A percentile compares a stretch with the other conserved stretches of the same genome.
phyloP scores from a whole-genome alignment of 495 filamentous ascomycete genomes.

The Copromyces sp. region DNA sequence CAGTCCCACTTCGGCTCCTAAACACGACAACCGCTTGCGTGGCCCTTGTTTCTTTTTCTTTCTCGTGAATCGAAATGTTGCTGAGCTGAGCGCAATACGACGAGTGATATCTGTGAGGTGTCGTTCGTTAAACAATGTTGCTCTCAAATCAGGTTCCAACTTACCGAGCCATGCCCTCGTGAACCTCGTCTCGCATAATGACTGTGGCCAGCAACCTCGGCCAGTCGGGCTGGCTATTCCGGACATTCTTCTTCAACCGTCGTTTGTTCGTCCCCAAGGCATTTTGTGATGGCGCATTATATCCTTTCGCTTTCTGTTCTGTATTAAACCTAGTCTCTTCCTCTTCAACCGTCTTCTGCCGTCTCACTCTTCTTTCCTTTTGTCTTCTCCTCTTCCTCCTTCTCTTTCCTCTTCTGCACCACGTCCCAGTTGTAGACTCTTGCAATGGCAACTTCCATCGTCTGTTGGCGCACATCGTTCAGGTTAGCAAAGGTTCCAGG shows the following conservation, averaged over 20 bases:
- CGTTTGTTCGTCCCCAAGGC: not conserved
- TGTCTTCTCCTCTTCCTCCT: constrained; percentile 49
- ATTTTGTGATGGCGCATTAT: not conserved
- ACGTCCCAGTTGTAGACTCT: constrained; percentile 99
- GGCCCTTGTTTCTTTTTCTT: not conserved
- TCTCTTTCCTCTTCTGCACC: constrained; percentile 85
- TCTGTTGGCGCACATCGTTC: constrained; percentile 38
- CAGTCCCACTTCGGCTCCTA: not conserved
- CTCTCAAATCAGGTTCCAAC: not conserved
- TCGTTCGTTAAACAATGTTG: not conserved
- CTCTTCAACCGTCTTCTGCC: constrained; percentile 12
- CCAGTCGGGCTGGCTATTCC: not conserved
- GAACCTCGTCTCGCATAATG: not conserved
- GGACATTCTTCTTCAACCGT: not conserved
- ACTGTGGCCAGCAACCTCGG: not conserved
- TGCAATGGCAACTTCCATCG: constrained; percentile 90
- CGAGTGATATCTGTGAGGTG: not conserved
- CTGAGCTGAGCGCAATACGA: not conserved
- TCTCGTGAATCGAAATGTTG: not conserved
- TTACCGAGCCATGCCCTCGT: not conserved
- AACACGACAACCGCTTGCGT: not conserved
- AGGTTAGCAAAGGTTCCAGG: constrained; percentile 13
- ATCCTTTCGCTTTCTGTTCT: not conserved
- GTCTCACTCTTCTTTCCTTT: constrained; percentile 26
- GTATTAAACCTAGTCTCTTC: not conserved